Conservation (phyloP, 208 protist genomes). For the Trypanosoma avium region DNA sequence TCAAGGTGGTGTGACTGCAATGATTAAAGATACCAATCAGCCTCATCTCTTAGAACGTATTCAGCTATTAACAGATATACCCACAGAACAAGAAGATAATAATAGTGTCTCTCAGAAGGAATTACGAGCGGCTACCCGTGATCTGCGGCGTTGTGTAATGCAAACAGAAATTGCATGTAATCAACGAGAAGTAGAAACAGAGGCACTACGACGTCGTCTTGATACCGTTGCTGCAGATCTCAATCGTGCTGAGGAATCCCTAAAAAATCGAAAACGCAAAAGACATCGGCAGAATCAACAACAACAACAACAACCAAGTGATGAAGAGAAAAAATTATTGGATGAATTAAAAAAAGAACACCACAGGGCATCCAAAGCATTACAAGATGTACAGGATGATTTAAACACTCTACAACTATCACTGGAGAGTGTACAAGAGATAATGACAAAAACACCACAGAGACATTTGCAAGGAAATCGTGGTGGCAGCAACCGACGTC, state of each 20-base stretch:
- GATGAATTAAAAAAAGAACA: not conserved
- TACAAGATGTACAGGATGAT: not conserved
- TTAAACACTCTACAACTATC: not conserved
- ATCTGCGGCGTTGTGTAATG: not conserved
- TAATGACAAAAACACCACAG: not conserved
- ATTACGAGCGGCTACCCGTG: no score
- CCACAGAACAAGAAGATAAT: no score
- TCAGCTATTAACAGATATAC: no score
- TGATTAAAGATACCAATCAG: no score
- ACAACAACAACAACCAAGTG: not conserved
- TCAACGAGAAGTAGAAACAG: constrained; percentile 11
- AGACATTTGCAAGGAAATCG: no score
- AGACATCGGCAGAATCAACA: no score
- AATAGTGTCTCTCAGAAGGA: no score
- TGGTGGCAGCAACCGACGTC: no score
- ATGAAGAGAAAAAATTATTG: not conserved
- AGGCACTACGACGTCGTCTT: constrained; percentile 5
- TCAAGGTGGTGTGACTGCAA: no score
- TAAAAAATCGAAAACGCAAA: no score
- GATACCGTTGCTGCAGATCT: constrained; percentile 8
- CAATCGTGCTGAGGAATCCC: not conserved
- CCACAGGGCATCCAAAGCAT: not conserved
- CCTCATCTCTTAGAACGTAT: no score
- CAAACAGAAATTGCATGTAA: not conserved
- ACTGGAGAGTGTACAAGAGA: not conserved